phyloP scores from a whole-genome alignment of 2,329 filamentous ascomycete species.

The Pestalotiopsis sp. region DNA sequence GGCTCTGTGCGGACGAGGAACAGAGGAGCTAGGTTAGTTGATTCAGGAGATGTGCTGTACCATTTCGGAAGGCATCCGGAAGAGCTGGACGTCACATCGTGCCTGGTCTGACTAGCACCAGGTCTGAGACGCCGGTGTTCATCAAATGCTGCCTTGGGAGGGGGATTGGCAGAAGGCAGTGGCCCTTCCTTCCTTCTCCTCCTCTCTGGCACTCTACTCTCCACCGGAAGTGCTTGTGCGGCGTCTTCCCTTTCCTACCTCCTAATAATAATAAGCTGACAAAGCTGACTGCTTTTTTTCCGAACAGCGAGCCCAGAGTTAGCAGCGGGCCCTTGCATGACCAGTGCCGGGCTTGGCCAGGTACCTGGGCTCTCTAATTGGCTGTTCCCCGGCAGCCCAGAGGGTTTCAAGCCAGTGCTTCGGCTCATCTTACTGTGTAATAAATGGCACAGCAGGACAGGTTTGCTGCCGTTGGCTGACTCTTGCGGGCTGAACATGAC shows the following conservation, averaged over 20 bases:
- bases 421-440: not conserved
- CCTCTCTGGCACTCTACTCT: not conserved
- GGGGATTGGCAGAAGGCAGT: not conserved
- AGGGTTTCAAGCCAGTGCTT: not conserved
- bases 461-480: not conserved
- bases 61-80: constrained; percentile 2
- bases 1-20: not conserved
- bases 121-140: not conserved
- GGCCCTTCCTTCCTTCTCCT: not conserved
- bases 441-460: not conserved
- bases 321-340: not conserved
- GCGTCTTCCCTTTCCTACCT: not conserved
- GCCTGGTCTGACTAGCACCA: not conserved
- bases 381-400: not conserved
- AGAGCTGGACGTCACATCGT: constrained; percentile 7
- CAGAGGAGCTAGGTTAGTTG: constrained; percentile 1
- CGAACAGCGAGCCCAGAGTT: not conserved
- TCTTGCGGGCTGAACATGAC: too few relatives aligned
- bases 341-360: not conserved
- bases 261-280: not conserved
- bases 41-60: not conserved
- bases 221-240: not conserved
- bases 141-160: not conserved
- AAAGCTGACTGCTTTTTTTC: not conserved
- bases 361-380: not conserved